Conservation (phyloP, 768 basidiomycete genomes). For the Phaeolepiota aurea region DNA sequence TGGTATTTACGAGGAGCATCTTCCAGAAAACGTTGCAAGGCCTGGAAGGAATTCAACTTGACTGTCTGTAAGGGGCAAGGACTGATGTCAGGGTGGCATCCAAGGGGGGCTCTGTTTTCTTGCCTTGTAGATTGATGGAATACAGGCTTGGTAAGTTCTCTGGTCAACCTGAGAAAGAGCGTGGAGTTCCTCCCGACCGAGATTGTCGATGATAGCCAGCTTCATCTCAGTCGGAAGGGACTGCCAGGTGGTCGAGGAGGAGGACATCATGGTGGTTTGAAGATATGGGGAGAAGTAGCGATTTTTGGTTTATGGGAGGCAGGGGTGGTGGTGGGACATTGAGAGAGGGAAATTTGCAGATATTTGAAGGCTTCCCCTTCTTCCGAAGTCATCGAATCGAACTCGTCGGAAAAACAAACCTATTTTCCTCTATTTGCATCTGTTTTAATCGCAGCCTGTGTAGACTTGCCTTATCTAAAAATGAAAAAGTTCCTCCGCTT, state of each 20-base stretch:
- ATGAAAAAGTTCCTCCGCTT: no score
- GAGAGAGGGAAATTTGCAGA: neutral
- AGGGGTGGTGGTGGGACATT: neutral
- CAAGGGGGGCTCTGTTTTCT: conserved; percentile 11
- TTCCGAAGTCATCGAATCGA: conserved; percentile 28
- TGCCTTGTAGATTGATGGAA: conserved; percentile 55
- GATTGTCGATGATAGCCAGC: conserved; percentile 43
- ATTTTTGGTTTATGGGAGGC: conserved; percentile 1
- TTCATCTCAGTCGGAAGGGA: conserved; percentile 61
- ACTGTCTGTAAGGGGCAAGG: conserved; percentile 27
- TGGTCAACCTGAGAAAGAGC: conserved; percentile 41
- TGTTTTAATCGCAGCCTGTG: conserved; percentile 8
- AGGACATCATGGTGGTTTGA: conserved; percentile 7
- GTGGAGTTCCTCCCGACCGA: conserved; percentile 34
- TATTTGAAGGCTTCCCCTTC: conserved; percentile 6
- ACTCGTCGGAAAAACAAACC: conserved; percentile 19
- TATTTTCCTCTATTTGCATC: conserved; percentile 5
- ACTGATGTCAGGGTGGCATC: neutral
- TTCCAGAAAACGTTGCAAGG: conserved; percentile 42
- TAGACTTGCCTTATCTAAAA: neutral
- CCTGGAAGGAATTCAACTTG: conserved; percentile 34
- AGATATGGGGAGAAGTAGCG: conserved; percentile 3
- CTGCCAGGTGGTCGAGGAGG: conserved; percentile 32
- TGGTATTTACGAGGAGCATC: conserved; percentile 49
- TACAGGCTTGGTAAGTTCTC: conserved; percentile 42